Evolutionary conservation across 2,329 filamentous ascomycete species (phyloP).

Genomic region (Diplodia corticola): DNA sequence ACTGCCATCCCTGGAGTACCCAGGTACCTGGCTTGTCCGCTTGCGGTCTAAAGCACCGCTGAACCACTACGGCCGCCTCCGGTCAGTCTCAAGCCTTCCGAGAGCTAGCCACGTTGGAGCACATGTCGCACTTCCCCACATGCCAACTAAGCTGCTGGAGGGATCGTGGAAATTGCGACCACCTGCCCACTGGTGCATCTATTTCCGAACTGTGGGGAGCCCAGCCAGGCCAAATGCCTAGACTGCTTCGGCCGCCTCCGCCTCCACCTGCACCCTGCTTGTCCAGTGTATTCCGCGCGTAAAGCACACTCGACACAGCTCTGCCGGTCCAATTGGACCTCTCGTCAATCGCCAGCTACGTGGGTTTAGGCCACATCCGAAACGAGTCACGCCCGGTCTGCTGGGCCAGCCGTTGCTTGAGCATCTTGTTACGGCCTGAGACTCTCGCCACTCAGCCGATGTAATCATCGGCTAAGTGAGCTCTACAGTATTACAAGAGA

Average conservation of each 20-base stretch:
- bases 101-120: conserved; percentile 11
- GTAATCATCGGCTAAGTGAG: neutral
- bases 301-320: neutral
- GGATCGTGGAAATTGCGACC: neutral
- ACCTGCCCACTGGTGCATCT: neutral
- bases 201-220: neutral
- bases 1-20: neutral
- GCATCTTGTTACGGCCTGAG: neutral
- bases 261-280: too few relatives aligned
- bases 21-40: conserved; percentile 10
- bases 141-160: conserved; percentile 12
- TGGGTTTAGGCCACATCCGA: neutral
- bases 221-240: conserved; percentile 6
- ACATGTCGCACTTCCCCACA: conserved; percentile 9
- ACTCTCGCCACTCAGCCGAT: neutral
- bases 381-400: neutral
- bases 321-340: neutral
- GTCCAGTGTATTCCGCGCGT: neutral
- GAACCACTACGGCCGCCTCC: neutral
- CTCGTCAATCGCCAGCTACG: neutral
- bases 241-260: neutral
- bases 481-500: neutral
- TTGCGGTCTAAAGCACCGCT: neutral
- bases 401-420: neutral
- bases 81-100: neutral